Base-by-base conservation (phyloP, 306 rosid genomes). In the Comarum palustre region DNA sequence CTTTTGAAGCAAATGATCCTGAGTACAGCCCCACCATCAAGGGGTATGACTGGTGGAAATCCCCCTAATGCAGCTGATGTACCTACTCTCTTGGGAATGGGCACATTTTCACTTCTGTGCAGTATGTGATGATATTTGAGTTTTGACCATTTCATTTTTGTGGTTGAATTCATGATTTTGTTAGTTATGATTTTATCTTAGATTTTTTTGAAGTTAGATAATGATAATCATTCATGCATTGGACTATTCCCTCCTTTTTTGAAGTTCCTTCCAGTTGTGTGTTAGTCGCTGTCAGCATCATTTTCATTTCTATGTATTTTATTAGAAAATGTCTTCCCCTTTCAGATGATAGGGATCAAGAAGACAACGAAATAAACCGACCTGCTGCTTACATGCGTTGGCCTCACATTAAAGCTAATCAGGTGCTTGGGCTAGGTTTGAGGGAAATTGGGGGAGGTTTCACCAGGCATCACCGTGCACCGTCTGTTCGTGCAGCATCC, bases 361-460 rank as follows among this genome's bases (percentile, higher is more conserved):
- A 73, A 68, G 73, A 64, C 76, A 73, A 80, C 60, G 82, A 82
- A 73, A 81, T 79, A 50, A 87, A 80, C 72, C 75, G 63, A 10
- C 96, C 96, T 58, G 87, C 93, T 72, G 41, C 93, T 73, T 77
- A 90, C 74, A 83, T 95, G 93, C 99, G 96, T 54, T 95, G 99
- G 99, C 99, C 99, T 86, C 99, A 95, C 80, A 85, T 90, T 85
- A 91, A 88, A 87, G 97, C 97, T 66, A 91, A 95, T 86, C 97
- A 92, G 79, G 91, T 95, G 80, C 97, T 85, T 68, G 99, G 97
- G 74, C 82, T 95, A 65, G 62, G 83, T 83, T 90, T 95, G 81
- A 91, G 99, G 82, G 99, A 95, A 87, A 90, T 95, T 71, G 99
- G 99, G 73, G 99, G 99, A 68, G 99, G 99, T 77, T 95, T 95